Conservation (phyloP, 495 filamentous ascomycete genomes). For the Annulohypoxylon stygium region DNA sequence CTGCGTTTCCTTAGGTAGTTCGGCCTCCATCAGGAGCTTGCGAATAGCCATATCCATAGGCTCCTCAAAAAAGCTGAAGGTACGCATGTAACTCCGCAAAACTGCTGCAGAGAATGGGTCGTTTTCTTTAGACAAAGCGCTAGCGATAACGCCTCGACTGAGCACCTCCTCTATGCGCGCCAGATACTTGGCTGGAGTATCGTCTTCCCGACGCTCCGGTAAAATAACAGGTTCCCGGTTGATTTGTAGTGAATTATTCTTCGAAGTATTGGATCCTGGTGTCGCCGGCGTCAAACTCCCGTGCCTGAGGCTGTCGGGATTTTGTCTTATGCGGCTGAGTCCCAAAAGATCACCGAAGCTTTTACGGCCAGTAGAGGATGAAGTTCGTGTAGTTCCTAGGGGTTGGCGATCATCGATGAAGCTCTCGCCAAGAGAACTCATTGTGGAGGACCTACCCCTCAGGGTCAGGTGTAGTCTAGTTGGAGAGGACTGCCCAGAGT, state of each 20-base stretch:
- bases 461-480: constrained; percentile 65
- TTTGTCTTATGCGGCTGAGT: constrained; percentile 79
- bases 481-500: constrained; percentile 81
- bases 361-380: constrained; percentile 86
- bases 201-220: constrained; percentile 85
- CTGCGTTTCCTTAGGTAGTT: constrained; percentile 96
- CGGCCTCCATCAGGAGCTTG: constrained; percentile 96
- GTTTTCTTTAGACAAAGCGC: constrained; percentile 81
- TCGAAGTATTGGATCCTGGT: constrained; percentile 73
- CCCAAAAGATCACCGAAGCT: constrained; percentile 91
- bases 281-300: constrained; percentile 74
- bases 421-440: constrained; percentile 79
- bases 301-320: constrained; percentile 74
- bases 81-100: constrained; percentile 92
- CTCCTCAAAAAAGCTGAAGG: constrained; percentile 93
- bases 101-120: constrained; percentile 87
- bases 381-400: constrained; percentile 74
- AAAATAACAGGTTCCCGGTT: constrained; percentile 71
- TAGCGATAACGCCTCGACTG: constrained; percentile 82
- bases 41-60: constrained; percentile 97
- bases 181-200: constrained; percentile 91
- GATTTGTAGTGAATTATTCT: constrained; percentile 78
- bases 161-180: constrained; percentile 82
- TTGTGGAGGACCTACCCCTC: constrained; percentile 87
- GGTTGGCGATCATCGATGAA: constrained; percentile 69